Conservation (phyloP, 1,139 yeast species). For the Chernovozyma aurita region DNA sequence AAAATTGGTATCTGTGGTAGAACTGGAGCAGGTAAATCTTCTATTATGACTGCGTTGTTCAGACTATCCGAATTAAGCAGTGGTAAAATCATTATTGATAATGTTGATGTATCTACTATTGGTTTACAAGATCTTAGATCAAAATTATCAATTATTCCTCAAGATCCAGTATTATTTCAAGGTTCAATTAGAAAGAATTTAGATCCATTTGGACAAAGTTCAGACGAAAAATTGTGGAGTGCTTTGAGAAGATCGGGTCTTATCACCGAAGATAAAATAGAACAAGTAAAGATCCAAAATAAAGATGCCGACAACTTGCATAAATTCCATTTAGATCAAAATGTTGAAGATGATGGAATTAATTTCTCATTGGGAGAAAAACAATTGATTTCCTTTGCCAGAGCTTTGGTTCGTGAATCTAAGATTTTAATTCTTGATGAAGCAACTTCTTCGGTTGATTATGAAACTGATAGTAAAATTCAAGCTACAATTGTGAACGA, state of each 20-base stretch:
- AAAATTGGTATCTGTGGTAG: slow-evolving; percentile 76
- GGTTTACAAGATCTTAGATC: slow-evolving; percentile 58
- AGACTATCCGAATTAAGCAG: slow-evolving; percentile 52
- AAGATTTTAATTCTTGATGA: slow-evolving; percentile 38
- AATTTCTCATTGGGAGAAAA: slow-evolving; percentile 40
- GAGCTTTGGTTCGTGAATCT: slow-evolving; percentile 36
- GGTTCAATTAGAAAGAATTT: slow-evolving; percentile 63
- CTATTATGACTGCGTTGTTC: slow-evolving; percentile 63
- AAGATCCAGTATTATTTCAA: slow-evolving; percentile 68
- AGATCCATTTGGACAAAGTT: slow-evolving; percentile 52
- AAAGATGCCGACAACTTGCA: slow-evolving; percentile 12
- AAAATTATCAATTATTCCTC: slow-evolving; percentile 71
- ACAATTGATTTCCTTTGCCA: slow-evolving; percentile 38
- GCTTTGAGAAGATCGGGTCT: slow-evolving; percentile 32
- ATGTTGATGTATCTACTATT: slow-evolving; percentile 49
- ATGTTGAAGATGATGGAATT: slow-evolving; percentile 36
- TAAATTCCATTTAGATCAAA: slow-evolving; percentile 32
- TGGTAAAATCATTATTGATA: slow-evolving; percentile 57
- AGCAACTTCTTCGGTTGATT: slow-evolving; percentile 42
- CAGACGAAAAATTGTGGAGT: slow-evolving; percentile 32
- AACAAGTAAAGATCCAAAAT: slow-evolving; percentile 8
- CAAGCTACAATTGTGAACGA: slow-evolving; percentile 32
- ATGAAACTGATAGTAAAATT: slow-evolving; percentile 39
- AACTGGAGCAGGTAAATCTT: slow-evolving; percentile 77
- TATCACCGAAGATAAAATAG: slow-evolving; percentile 13